A percentile compares a stretch with the other conserved stretches of the same genome.
Evolutionary conservation across 768 basidiomycete genomes (phyloP).

Genomic region (Russula sp.): DNA sequence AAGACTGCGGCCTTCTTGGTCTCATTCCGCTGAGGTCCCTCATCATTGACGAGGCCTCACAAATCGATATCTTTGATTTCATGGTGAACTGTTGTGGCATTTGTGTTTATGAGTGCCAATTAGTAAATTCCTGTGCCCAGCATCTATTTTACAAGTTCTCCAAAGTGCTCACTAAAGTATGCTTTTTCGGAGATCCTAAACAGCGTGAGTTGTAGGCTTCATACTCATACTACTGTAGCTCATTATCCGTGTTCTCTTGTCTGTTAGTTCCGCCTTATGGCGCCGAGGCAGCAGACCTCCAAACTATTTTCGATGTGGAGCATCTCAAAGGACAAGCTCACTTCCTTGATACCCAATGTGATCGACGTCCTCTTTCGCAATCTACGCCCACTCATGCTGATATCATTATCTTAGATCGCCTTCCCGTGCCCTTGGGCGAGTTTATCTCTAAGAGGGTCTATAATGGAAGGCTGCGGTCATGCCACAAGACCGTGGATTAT

Average conservation of each 20-base stretch:
- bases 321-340: constrained; percentile 33
- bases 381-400: neutral
- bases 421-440: constrained; percentile 43
- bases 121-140: constrained; percentile 27
- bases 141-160: constrained; percentile 40
- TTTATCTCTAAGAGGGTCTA: constrained; percentile 48
- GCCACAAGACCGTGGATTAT: constrained; percentile 32
- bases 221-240: neutral
- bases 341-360: constrained; percentile 48
- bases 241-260: neutral
- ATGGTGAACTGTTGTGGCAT: constrained; percentile 32
- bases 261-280: constrained; percentile 48
- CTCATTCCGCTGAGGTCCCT: constrained; percentile 41
- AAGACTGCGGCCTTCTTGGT: constrained; percentile 31
- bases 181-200: constrained; percentile 50
- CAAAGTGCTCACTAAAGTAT: constrained; percentile 37
- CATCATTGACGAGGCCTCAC: constrained; percentile 53
- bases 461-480: constrained; percentile 34
- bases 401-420: constrained; percentile 37
- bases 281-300: constrained; percentile 35
- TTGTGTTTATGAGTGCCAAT: neutral
- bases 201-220: constrained; percentile 36
- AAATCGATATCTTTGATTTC: constrained; percentile 44
- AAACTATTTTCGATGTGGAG: constrained; percentile 45
- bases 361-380: neutral